phyloP scores from a whole-genome alignment of 2,329 filamentous ascomycete genomes.

The Neofusicoccum umdonicola region DNA sequence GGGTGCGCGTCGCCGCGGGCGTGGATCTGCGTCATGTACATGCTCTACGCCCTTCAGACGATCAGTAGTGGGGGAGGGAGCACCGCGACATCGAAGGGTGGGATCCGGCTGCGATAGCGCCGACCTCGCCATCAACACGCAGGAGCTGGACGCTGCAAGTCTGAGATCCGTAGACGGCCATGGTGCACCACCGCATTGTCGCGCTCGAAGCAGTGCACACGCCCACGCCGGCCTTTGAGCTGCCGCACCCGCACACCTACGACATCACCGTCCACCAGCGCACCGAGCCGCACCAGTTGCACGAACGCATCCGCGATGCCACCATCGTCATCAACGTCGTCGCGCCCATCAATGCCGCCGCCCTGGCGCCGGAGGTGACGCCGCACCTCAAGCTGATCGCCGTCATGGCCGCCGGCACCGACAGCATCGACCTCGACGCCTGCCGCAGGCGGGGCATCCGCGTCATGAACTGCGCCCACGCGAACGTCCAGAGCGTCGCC shows the following conservation, averaged over 20 bases:
- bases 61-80: neutral
- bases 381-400: constrained; percentile 47
- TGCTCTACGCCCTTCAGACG: neutral
- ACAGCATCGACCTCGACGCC: constrained; percentile 47
- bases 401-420: constrained; percentile 48
- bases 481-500: constrained; percentile 48
- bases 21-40: neutral
- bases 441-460: constrained; percentile 44
- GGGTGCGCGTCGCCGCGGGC: neutral
- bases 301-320: constrained; percentile 44
- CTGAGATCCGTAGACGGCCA: neutral
- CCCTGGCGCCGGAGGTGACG: constrained; percentile 36
- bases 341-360: constrained; percentile 40
- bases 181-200: constrained; percentile 45
- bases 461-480: constrained; percentile 47
- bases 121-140: no score
- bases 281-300: constrained; percentile 37
- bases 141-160: no score
- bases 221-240: constrained; percentile 41
- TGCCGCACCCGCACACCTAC: constrained; percentile 37
- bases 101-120: no score
- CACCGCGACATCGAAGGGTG: no score
- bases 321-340: constrained; percentile 47
- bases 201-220: constrained; percentile 45
- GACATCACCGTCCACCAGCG: constrained; percentile 39